phyloP scores from a whole-genome alignment of 2,329 filamentous ascomycete genomes.

The Arthrinium puccinioides region DNA sequence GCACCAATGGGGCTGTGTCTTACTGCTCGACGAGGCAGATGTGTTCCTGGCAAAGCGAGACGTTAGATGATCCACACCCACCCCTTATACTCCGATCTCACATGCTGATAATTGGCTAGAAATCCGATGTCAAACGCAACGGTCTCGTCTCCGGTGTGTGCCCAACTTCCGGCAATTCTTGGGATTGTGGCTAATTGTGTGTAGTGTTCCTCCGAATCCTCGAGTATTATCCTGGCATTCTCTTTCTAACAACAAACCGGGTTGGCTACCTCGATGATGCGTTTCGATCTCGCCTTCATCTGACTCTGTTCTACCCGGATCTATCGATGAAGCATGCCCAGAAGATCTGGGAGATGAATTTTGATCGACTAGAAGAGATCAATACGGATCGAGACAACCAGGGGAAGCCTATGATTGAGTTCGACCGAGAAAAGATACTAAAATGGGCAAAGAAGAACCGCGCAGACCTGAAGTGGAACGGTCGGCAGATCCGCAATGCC shows the following conservation, averaged over 20 bases:
- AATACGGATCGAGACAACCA: slow-evolving; percentile 5
- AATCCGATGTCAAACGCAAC: neutral
- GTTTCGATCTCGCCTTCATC: slow-evolving; percentile 18
- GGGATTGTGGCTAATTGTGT: too few relatives aligned
- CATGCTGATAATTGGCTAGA: neutral
- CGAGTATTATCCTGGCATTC: slow-evolving; percentile 27
- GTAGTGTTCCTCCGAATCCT: neutral
- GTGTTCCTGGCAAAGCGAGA: neutral
- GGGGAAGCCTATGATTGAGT: neutral
- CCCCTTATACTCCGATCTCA: too few relatives aligned
- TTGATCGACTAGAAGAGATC: slow-evolving; percentile 7
- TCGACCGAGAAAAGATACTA: neutral
- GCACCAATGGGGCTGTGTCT: slow-evolving; percentile 1
- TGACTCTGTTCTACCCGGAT: slow-evolving; percentile 21
- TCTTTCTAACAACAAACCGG: slow-evolving; percentile 29
- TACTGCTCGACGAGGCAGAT: slow-evolving; percentile 1
- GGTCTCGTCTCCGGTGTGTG: neutral
- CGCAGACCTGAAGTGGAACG: slow-evolving; percentile 2
- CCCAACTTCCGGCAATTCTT: too few relatives aligned
- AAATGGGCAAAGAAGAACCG: neutral
- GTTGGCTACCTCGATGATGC: slow-evolving; percentile 18
- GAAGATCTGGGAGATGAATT: neutral
- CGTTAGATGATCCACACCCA: too few relatives aligned
- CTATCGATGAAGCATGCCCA: slow-evolving; percentile 3
- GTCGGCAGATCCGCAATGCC: slow-evolving; percentile 7